Base-by-base conservation (phyloP, 768 basidiomycete species). In the Leccinum arenicola region DNA sequence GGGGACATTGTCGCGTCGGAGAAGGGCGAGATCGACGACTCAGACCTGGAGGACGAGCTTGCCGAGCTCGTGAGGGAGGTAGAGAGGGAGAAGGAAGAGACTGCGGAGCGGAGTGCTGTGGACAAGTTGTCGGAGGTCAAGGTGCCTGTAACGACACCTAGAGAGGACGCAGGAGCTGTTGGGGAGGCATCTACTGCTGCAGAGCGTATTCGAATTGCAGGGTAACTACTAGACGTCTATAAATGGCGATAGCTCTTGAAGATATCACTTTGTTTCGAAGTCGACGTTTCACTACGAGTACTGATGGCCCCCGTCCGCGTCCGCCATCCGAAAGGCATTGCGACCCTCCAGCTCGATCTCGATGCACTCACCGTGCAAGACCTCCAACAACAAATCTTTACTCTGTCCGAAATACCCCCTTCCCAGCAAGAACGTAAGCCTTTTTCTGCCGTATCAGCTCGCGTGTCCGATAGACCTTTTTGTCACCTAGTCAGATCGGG, bases 261-360 rank as follows among this genome's bases (percentile, higher is more conserved):
- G 38, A 38, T 17, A 38, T 38, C 38, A 36, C 15, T 36, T 36
- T 36, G 35, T 36, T 10, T 29, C 29, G 29, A n/a, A 29, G 19
- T 23, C 21, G 9, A 43, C 2, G 48, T 14, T 49, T 51, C 8
- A 36, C 38, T 38, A 47, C 19, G 12, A 5, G 9, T 21, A 47
- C 33, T 33, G 33, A 91, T 92, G 91, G 82, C 85, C 8, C 82
- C 84, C 48, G 64, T 96, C 40, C 87, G 95, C 25, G 77, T 98
- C 3, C 83, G 95, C 60, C 89, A 95, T 73, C 91, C 95, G 14
- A 84, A 87, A 68, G 95, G 95, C 31, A 84, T 91, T 29, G 77
- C 86, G 8, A 93, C 93, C 9, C 77, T 97, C 57, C 80, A 92
- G 50, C 74, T 94, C 38, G 81, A 87, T 57, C 74, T 87, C 63